Percentiles rank a stretch among this genome's conserved stretches.
Conservation (phyloP, 768 basidiomycete genomes). For the Podaxis sp. region DNA sequence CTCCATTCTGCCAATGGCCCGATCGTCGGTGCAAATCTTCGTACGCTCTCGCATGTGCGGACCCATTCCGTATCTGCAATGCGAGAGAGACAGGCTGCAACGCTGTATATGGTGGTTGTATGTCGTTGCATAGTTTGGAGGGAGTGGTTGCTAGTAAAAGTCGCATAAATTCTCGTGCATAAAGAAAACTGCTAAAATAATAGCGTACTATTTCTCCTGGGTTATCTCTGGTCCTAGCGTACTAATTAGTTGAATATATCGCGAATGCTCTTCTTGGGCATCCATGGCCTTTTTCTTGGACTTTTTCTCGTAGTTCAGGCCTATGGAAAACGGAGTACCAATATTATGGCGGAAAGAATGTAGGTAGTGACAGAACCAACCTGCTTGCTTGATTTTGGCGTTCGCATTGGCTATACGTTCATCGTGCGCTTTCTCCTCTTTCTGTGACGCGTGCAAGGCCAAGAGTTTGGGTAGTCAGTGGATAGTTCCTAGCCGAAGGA, state of each 20-base stretch:
- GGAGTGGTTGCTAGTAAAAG: slow-evolving; percentile 56
- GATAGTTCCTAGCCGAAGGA: neutral
- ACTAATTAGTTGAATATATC: slow-evolving; percentile 73
- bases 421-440: slow-evolving; percentile 78
- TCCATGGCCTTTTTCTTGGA: slow-evolving; percentile 70
- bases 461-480: neutral
- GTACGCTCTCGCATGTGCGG: slow-evolving; percentile 67
- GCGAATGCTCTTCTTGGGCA: slow-evolving; percentile 69
- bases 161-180: neutral
- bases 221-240: slow-evolving; percentile 75
- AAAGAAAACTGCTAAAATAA: neutral
- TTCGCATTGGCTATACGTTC: slow-evolving; percentile 67
- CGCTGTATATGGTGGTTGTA: slow-evolving; percentile 49
- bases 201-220: slow-evolving; percentile 72
- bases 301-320: slow-evolving; percentile 76
- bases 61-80: slow-evolving; percentile 82
- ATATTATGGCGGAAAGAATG: neutral
- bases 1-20: slow-evolving; percentile 74
- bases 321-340: slow-evolving; percentile 31
- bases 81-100: slow-evolving; percentile 64
- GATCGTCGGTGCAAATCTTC: slow-evolving; percentile 62
- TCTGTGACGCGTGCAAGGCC: slow-evolving; percentile 37
- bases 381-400: slow-evolving; percentile 74
- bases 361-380: slow-evolving; percentile 28
- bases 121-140: slow-evolving; percentile 62